Conservation (phyloP, 2,329 filamentous ascomycete genomes). For the Teratosphaeriaceae sp. region DNA sequence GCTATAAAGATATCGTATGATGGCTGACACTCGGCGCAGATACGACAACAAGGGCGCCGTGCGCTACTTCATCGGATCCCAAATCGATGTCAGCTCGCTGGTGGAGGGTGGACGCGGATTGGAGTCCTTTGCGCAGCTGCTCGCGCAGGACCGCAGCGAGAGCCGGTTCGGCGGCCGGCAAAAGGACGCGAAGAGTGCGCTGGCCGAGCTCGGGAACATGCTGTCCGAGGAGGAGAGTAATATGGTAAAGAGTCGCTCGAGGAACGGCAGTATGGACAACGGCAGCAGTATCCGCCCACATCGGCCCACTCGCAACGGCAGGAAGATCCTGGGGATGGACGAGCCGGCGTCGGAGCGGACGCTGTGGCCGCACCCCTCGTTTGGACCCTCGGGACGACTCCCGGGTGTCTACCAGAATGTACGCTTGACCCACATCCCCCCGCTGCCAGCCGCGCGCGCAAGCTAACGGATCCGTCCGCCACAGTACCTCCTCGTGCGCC, state of each 20-base stretch:
- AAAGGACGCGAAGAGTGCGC: constrained; percentile 18
- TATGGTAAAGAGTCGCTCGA: constrained; percentile 21
- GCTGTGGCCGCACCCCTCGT: constrained; percentile 25
- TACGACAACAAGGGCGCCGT: constrained; percentile 36
- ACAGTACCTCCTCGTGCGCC: constrained; percentile 58
- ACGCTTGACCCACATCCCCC: constrained; percentile 6
- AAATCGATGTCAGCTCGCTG: constrained; percentile 34
- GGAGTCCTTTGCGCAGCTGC: constrained; percentile 30
- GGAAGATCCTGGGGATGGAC: constrained; percentile 28
- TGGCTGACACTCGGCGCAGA: too few species aligned
- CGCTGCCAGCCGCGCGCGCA: neutral
- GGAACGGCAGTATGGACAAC: constrained; percentile 11
- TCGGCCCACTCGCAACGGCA: constrained; percentile 7
- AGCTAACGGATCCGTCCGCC: neutral
- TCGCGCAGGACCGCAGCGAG: constrained; percentile 25
- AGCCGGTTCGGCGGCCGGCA: constrained; percentile 18
- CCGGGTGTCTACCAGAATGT: constrained; percentile 34
- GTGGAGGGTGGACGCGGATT: constrained; percentile 32
- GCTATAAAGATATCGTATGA: too few species aligned
- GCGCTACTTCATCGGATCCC: constrained; percentile 35
- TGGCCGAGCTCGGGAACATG: constrained; percentile 26
- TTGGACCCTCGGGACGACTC: constrained; percentile 29
- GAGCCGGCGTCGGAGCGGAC: constrained; percentile 17
- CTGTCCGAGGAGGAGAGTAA: constrained; percentile 27
- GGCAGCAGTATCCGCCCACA: constrained; percentile 2